These are phyloP conservation scores for Euphorbia schlechtendalii DNA, from an alignment of 441 rosid species.

Conservation along the genomic window DNA sequence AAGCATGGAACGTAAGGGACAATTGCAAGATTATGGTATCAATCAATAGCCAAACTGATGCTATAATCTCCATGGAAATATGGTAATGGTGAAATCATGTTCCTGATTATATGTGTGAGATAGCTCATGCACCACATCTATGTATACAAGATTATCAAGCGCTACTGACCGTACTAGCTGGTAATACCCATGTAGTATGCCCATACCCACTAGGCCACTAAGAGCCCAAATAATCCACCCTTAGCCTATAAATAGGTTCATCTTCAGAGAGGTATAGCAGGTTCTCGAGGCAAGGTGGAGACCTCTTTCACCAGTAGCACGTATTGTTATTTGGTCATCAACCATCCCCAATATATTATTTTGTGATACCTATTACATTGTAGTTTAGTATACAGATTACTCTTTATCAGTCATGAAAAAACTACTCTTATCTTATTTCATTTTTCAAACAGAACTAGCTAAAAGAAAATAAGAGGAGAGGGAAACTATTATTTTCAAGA, in stretches of 20 bases:
- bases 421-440: neutral
- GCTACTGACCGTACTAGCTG: neutral
- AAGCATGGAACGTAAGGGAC: neutral
- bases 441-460: neutral
- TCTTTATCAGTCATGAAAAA: neutral
- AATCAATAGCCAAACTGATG: neutral
- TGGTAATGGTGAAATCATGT: too few relatives aligned
- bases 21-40: too few relatives aligned
- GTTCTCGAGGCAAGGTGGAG: too few relatives aligned
- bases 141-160: neutral
- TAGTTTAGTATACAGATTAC: neutral
- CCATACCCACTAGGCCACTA: too few relatives aligned
- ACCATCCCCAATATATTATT: neutral
- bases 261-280: too few relatives aligned
- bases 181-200: too few relatives aligned
- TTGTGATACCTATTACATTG: neutral
- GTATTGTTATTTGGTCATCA: neutral
- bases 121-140: neutral
- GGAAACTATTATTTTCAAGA: neutral
- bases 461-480: neutral
- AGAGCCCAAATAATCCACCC: too few relatives aligned
- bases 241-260: too few relatives aligned
- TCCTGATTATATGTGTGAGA: neutral
- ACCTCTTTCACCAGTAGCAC: too few relatives aligned
- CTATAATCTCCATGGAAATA: too few relatives aligned